These are phyloP conservation scores for Trichothecium sympodiale DNA, from an alignment of 2,329 filamentous ascomycete species.

Conservation along the genomic window DNA sequence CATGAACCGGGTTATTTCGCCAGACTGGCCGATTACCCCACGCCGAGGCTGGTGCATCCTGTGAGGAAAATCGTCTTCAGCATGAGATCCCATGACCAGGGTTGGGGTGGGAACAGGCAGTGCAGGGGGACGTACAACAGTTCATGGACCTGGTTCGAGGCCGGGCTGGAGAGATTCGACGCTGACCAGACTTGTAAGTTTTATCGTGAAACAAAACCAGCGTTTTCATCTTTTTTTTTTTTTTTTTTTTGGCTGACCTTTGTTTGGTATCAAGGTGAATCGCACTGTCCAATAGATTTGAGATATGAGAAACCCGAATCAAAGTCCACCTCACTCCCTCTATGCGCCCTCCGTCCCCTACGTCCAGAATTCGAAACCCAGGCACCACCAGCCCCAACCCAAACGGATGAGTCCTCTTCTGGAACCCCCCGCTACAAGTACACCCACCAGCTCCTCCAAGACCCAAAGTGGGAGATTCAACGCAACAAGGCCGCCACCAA, in stretches of 20 bases:
- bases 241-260: too few species aligned
- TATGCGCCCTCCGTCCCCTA: constrained; percentile 25
- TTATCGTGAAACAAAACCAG: not conserved
- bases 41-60: constrained; percentile 31
- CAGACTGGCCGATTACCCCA: constrained; percentile 24
- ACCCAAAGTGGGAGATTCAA: constrained; percentile 33
- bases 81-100: constrained; percentile 46
- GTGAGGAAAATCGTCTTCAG: constrained; percentile 52
- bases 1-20: constrained; percentile 18
- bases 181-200: constrained; percentile 19
- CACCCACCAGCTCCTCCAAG: constrained; percentile 23
- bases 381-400: too few species aligned
- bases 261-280: constrained; percentile 12
- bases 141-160: constrained; percentile 55
- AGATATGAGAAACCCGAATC: constrained; percentile 13
- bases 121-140: constrained; percentile 28
- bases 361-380: constrained; percentile 17
- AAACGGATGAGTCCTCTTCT: not conserved
- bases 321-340: constrained; percentile 13
- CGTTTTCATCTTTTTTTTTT: too few species aligned
- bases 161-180: constrained; percentile 45
- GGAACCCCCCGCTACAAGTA: constrained; percentile 15
- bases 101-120: constrained; percentile 26
- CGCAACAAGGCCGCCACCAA: constrained; percentile 28
- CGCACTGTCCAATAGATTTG: constrained; percentile 17